A percentile compares a stretch with the other conserved stretches of the same genome.
phyloP scores from a whole-genome alignment of 139 green algal genomes.

The Chlorella sp. region DNA sequence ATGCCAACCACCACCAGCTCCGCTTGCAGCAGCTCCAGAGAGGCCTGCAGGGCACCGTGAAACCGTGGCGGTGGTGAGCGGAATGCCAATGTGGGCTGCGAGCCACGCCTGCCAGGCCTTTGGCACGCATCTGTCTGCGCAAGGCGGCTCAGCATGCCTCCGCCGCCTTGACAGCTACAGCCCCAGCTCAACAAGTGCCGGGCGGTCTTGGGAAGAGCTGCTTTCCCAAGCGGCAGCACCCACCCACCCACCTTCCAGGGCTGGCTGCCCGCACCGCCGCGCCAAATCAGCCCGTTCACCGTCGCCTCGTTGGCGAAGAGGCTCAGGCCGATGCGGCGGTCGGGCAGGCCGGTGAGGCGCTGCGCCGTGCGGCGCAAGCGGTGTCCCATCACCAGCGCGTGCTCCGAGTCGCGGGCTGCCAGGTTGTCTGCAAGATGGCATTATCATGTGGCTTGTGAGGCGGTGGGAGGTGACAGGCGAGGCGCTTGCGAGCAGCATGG shows the following conservation, averaged over 20 bases:
- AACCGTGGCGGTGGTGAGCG: background rate
- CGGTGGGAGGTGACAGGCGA: too few relatives aligned
- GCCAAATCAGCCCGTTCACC: background rate
- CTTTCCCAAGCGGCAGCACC: too few relatives aligned
- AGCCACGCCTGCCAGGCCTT: too few relatives aligned
- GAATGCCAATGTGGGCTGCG: too few relatives aligned
- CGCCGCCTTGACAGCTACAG: too few relatives aligned
- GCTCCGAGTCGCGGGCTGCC: background rate
- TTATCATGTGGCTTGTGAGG: too few relatives aligned
- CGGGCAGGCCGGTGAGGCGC: background rate
- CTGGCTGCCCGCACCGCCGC: background rate
- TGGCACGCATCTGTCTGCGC: too few relatives aligned
- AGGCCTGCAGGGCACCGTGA: background rate
- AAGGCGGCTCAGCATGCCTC: too few relatives aligned
- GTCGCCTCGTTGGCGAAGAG: background rate
- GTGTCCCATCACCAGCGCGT: slow-evolving; percentile 18
- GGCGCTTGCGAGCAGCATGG: too few relatives aligned
- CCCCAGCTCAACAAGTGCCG: too few relatives aligned
- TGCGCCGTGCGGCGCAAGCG: background rate
- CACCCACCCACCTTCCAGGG: background rate
- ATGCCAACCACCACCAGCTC: slow-evolving; percentile 11
- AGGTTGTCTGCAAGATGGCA: slow-evolving; percentile 5
- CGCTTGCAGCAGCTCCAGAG: slow-evolving; percentile 1
- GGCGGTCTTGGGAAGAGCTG: too few relatives aligned
- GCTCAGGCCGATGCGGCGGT: too few relatives aligned